A percentile compares a stretch with the other conserved stretches of the same genome.
Conservation (phyloP, 2,329 filamentous ascomycete genomes). For the Diplodia corticola region DNA sequence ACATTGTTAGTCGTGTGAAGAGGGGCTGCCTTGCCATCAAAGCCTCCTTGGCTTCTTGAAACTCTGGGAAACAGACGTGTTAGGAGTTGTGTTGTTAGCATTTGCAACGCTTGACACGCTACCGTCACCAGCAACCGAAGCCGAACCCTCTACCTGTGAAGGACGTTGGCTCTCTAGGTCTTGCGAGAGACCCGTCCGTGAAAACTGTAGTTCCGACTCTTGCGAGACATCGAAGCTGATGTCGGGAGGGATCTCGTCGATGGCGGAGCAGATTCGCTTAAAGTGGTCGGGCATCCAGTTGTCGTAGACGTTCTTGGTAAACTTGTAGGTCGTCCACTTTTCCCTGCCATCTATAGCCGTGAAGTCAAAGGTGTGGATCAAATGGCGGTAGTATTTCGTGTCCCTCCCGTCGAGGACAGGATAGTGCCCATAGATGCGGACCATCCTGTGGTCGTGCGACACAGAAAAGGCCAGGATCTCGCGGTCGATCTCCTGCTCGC, state of each 20-base stretch:
- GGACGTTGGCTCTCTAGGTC: no score
- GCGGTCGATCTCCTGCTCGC: neutral
- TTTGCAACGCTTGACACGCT: no score
- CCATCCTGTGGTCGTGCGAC: constrained; percentile 17
- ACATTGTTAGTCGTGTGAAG: no score
- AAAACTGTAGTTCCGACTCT: constrained; percentile 10
- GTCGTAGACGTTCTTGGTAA: constrained; percentile 26
- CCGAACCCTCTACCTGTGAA: no score
- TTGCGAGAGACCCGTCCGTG: no score
- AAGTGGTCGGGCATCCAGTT: constrained; percentile 25
- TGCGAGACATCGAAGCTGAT: constrained; percentile 9
- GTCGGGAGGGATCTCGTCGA: constrained; percentile 22
- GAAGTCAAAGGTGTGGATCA: constrained; percentile 18
- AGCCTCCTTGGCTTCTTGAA: no score
- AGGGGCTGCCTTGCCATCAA: no score
- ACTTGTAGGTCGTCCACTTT: constrained; percentile 27
- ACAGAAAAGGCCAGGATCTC: constrained; percentile 10
- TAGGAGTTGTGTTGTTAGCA: no score
- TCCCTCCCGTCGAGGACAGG: constrained; percentile 9
- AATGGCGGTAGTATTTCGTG: constrained; percentile 19
- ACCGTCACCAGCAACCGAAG: no score
- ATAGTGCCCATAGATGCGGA: constrained; percentile 24
- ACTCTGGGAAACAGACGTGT: no score
- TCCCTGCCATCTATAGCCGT: constrained; percentile 17
- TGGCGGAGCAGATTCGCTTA: constrained; percentile 24